Conservation (phyloP, 495 filamentous ascomycete species). For the Aspergillus panamensis region DNA sequence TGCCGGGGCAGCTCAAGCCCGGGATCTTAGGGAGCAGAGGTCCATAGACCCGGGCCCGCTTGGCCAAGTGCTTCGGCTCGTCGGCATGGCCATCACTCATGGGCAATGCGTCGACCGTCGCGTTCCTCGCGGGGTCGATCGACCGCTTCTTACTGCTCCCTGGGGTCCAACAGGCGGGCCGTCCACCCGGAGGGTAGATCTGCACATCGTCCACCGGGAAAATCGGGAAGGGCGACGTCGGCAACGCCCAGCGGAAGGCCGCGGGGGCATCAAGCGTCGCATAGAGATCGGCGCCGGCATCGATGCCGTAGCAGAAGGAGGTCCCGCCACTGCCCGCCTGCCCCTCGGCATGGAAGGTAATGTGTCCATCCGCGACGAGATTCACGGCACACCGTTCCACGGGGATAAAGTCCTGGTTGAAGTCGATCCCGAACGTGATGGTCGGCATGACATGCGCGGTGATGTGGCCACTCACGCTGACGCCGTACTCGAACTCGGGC, state of each 20-base stretch:
- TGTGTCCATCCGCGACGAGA: constrained; percentile 7
- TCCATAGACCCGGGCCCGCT: constrained; percentile 9
- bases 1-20: neutral
- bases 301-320: constrained; percentile 4
- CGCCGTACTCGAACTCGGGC: constrained; percentile 3
- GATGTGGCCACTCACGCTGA: constrained; percentile 5
- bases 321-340: constrained; percentile 1
- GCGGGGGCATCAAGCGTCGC: constrained; percentile 7
- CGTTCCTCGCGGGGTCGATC: neutral
- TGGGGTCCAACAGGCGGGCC: neutral
- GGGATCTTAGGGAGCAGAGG: constrained; percentile 8
- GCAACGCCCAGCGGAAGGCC: constrained; percentile 7
- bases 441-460: constrained; percentile 10
- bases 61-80: neutral
- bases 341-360: constrained; percentile 9
- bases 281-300: constrained; percentile 9
- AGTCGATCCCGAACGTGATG: constrained; percentile 9
- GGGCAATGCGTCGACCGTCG: neutral
- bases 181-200: constrained; percentile 5
- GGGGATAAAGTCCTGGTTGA: constrained; percentile 3
- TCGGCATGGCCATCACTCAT: neutral
- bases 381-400: constrained; percentile 4
- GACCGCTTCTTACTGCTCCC: neutral
- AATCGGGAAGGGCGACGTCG: neutral
- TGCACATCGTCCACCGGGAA: neutral